These are phyloP conservation scores for Saturnispora zaruensis DNA, from an alignment of 805 yeast genomes.

Conservation along the genomic window DNA sequence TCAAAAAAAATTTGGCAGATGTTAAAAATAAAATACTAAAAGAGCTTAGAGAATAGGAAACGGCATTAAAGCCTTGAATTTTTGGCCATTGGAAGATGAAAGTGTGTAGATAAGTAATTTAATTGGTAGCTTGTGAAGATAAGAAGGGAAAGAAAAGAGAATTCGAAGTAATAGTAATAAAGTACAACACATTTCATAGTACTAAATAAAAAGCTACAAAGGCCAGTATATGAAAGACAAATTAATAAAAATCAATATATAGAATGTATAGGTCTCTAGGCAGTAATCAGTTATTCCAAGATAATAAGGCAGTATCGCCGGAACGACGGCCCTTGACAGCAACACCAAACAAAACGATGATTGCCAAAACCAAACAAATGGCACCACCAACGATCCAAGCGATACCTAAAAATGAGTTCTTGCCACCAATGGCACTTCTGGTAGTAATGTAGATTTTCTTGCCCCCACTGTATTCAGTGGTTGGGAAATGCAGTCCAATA, in stretches of 20 bases:
- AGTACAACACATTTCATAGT: background rate
- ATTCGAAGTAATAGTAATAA: background rate
- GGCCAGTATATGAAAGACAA: background rate
- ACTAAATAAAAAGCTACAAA: background rate
- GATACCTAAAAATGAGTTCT: constrained; percentile 62
- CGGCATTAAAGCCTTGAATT: too few species aligned
- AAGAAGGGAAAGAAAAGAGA: too few species aligned
- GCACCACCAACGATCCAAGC: constrained; percentile 73
- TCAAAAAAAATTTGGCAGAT: background rate
- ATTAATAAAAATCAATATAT: background rate
- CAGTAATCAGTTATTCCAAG: constrained; percentile 48
- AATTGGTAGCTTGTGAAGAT: too few species aligned
- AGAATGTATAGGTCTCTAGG: background rate
- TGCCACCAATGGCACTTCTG: constrained; percentile 68
- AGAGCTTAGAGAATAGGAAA: too few species aligned
- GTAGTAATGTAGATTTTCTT: constrained; percentile 63
- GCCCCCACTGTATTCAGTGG: constrained; percentile 54
- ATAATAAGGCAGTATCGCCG: constrained; percentile 62
- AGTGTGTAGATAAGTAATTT: too few species aligned
- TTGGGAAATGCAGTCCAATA: constrained; percentile 76
- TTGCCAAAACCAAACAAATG: constrained; percentile 50
- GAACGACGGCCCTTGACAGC: constrained; percentile 58
- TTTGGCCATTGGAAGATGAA: too few species aligned
- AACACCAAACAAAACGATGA: constrained; percentile 45
- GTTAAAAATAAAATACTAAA: background rate